A percentile compares a stretch with the other conserved stretches of the same genome.
Evolutionary conservation across 257 asterid species (phyloP).

Genomic region (Solanum ossicruentum): DNA sequence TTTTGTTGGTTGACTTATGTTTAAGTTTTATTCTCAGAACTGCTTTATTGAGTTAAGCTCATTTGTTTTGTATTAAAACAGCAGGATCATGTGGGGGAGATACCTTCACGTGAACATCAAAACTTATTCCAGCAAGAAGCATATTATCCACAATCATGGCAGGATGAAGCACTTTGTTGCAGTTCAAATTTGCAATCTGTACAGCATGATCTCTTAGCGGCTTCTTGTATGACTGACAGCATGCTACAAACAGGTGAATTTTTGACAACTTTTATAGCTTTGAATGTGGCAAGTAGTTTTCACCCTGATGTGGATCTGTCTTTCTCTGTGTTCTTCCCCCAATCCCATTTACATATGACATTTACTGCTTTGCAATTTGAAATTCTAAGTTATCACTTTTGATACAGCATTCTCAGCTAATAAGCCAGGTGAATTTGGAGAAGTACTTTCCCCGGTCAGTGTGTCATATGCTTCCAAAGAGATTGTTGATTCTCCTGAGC

Average conservation of each 20-base stretch:
- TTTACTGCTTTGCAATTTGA: background rate
- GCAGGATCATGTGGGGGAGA: background rate
- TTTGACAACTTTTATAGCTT: background rate
- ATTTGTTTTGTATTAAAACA: background rate
- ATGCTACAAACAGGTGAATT: background rate
- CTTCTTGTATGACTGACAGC: conserved; percentile 4
- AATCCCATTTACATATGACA: background rate
- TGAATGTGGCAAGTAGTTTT: background rate
- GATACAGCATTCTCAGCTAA: conserved; percentile 14
- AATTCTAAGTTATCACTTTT: background rate
- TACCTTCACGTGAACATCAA: background rate
- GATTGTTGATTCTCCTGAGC: conserved; percentile 29
- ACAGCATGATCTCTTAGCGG: conserved; percentile 2
- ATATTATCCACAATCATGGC: background rate
- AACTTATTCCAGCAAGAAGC: conserved; percentile 3
- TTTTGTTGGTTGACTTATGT: background rate
- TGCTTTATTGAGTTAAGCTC: background rate
- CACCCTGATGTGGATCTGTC: background rate
- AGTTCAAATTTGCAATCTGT: background rate
- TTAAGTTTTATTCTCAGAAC: background rate
- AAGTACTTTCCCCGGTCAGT: conserved; percentile 6
- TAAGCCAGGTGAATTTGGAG: conserved; percentile 11
- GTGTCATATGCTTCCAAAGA: conserved; percentile 1
- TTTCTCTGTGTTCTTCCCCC: background rate
- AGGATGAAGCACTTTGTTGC: background rate